Base-by-base conservation (phyloP, 768 basidiomycete species). In the Boletus patriciae region DNA sequence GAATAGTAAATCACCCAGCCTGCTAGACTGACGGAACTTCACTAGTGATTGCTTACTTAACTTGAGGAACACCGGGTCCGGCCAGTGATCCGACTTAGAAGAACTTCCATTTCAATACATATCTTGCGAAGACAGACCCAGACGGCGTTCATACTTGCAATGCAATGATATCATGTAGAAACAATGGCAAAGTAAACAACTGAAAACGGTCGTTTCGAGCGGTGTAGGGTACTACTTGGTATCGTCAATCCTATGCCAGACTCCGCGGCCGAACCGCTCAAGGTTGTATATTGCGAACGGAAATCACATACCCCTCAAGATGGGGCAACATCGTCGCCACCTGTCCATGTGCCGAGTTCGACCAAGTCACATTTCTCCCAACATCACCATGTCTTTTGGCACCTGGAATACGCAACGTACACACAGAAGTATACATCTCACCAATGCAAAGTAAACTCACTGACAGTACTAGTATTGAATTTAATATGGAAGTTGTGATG, bases 71-170 rank as follows among this genome's bases (percentile, higher is more conserved):
- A 57, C 21, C 23, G 41, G 40, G 36, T 25, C 45, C 47, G 15
- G 45, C 25, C 3, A 25, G 25, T 25, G 38, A 31, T 47, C 34
- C 33, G 34, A 50, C 38, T 34, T 33, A 36, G 40, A 44, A 31
- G 27, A 0, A 47, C 52, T 57, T 66, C 46, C 65, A 64, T 67
- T 61, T 36, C 56, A 52, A 15, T 54, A 25, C 25, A 25, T 25
- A 42, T 18, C 34, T 29, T 50, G 29, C 25, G 11, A 36, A 27
- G 33, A 18, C 16, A 27, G 33, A 18, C 16, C 4, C 41, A 54
- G 51, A 62, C 60, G 58, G 63, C 57, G 62, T 65, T 67, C 62
- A 67, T 66, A 46, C 29, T 46, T 18, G 13, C 23, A 57, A 45
- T 45, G 54, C 18, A 45, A 38, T 42, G 47, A 53, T 25, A 46